Evolutionary conservation across 306 rosid species (phyloP), one percentile per base, ranked within the genome.

Genomic region (Citrullus colocynthis): DNA sequence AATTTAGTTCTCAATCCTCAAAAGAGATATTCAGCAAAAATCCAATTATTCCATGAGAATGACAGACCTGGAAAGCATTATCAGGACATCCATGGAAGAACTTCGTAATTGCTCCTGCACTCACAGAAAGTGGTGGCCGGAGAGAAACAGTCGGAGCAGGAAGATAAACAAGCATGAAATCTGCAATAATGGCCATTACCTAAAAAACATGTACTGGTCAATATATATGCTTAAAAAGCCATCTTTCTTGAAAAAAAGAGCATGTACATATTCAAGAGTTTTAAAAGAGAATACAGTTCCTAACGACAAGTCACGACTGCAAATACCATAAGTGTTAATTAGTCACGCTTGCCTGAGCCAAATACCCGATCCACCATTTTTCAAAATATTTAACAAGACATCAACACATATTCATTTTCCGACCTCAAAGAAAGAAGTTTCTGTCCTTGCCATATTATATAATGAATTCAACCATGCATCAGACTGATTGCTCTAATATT

Each of bases 21-120:
- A 79, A 75, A 82, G 77, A 18, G 79, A 28, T 80, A 78, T 93
- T 62, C 36, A 7, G 59, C 21, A 48, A 71, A 70, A 36, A 70
- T 71, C 39, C 24, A 48, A 71, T 9, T 71, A 71, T 14, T 71
- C 59, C 85, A 91, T 96, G 92, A 79, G 84, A 49, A 90, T 89
- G 45, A 93, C 94, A 67, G 92, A 92, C 99, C 96, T 95, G 99
- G 52, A 95, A 95, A 58, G 99, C 97, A 81, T 95, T 95, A 75
- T 90, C 99, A 0, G 99, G 99, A 81, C 99, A 95, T 80, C 89
- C 89, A 82, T 89, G 90, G 90, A 95, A 95, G 89, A 92, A 95
- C 85, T 86, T 95, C 20, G 97, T 79, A 83, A 95, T 71, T 30
- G 89, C 80, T 59, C 98, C 97, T 8, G 97, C 96, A 71, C 67